Conservation (phyloP, 768 basidiomycete genomes). For the Coprinopsis marcescibilis region DNA sequence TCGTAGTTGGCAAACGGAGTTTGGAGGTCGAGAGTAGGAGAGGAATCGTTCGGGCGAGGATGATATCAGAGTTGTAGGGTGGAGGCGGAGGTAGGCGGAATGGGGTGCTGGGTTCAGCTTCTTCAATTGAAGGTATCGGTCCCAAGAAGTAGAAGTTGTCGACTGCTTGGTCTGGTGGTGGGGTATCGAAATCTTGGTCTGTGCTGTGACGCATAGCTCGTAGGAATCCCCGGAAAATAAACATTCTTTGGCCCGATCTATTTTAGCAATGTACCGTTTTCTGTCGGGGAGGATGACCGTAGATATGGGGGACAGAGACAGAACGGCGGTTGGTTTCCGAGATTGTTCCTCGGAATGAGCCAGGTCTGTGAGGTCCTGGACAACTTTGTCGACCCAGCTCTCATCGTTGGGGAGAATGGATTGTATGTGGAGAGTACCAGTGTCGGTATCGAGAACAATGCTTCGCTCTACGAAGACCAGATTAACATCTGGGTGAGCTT, state of each 20-base stretch:
- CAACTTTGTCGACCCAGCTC: conserved; percentile 52
- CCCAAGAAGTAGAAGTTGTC: conserved; percentile 53
- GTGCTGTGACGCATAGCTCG: conserved; percentile 86
- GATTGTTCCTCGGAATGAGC: not conserved
- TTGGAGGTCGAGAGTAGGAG: conserved; percentile 64
- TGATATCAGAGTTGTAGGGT: conserved; percentile 71
- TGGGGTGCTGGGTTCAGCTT: conserved; percentile 83
- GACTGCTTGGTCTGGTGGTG: conserved; percentile 20
- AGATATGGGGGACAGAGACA: conserved; percentile 13
- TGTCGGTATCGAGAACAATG: conserved; percentile 55
- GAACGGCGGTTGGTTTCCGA: not conserved
- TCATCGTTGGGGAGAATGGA: conserved; percentile 59
- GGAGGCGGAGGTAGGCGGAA: conserved; percentile 73
- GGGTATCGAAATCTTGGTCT: conserved; percentile 51
- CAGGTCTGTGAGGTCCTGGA: conserved; percentile 8
- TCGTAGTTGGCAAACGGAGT: conserved; percentile 70
- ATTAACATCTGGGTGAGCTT: conserved; percentile 64
- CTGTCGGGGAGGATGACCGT: conserved; percentile 51
- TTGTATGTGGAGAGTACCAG: conserved; percentile 53
- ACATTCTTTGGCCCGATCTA: conserved; percentile 64
- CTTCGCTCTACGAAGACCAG: conserved; percentile 76
- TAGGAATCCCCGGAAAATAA: conserved; percentile 86
- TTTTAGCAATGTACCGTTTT: conserved; percentile 57
- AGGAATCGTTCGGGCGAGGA: conserved; percentile 94
- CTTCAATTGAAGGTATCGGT: conserved; percentile 67